These are phyloP conservation scores for Schizophyllum amplum DNA, from an alignment of 1,284 basidiomycete genomes.

Conservation along the genomic window DNA sequence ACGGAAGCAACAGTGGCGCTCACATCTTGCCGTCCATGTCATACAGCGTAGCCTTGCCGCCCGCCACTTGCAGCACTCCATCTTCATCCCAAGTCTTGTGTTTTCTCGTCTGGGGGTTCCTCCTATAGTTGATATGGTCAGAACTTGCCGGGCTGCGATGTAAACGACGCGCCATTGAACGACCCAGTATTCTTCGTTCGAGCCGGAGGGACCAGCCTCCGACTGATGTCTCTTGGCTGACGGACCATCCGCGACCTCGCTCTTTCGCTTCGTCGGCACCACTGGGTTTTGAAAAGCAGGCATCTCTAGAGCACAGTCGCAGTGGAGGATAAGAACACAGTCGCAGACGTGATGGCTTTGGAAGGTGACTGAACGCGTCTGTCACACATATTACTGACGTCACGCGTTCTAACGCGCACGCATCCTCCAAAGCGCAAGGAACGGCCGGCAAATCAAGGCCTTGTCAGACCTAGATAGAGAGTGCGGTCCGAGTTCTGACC, in stretches of 20 bases:
- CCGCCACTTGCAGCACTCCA: constrained; percentile 52
- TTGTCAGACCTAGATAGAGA: too few species aligned
- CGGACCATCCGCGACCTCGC: constrained; percentile 22
- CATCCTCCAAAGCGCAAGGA: too few species aligned
- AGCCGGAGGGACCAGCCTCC: constrained; percentile 4
- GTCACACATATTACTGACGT: too few species aligned
- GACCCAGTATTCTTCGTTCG: constrained; percentile 49
- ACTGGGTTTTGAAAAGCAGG: constrained; percentile 28
- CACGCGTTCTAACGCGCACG: too few species aligned
- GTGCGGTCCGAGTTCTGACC: too few species aligned
- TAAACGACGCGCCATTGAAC: constrained; percentile 50
- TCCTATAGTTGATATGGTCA: constrained; percentile 32
- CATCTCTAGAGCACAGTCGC: constrained; percentile 17
- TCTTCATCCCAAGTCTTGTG: constrained; percentile 93
- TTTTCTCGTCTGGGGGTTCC: constrained; percentile 74
- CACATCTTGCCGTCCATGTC: constrained; percentile 58
- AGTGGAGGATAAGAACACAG: too few species aligned
- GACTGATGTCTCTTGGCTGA: constrained; percentile 9
- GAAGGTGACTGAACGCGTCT: not conserved
- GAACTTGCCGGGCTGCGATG: not conserved
- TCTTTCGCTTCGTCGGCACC: constrained; percentile 11
- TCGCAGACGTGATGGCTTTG: too few species aligned
- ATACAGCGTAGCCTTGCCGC: constrained; percentile 42
- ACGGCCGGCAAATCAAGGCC: too few species aligned
- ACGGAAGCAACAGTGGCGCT: constrained; percentile 17